Evolutionary conservation across 306 rosid genomes (phyloP), one percentile per base, ranked within the genome.

Genomic region (Trifolium subterraneum): DNA sequence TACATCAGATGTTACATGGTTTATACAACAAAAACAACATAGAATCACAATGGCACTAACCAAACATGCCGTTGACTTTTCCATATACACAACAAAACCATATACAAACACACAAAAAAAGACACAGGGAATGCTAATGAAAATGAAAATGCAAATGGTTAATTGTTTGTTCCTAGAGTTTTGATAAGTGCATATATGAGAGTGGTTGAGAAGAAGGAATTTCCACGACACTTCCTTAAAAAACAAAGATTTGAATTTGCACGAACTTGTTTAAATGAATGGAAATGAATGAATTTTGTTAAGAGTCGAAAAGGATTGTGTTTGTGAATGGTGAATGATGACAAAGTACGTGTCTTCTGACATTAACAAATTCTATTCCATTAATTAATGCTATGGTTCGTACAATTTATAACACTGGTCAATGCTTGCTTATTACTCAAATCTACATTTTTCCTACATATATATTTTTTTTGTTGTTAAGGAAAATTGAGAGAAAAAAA

Each of bases 1-100:
- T 72, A 82, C 86, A 64, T 79, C 84, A n/a, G 86, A 86, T 76
- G 61, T 70, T 10, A 84, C 90, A 61, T 76, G 38, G 64, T 68
- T 81, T 52, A 79, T 68, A 31, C 81, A 72, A 14, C 78, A 78
- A 42, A 77, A 72, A 13, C 79, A 81, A 41, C 76, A 79, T 1
- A 85, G 61, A 33, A 86, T 79, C 64, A 81, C 69, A 68, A 79
- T 65, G 86, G 83, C 83, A 41, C 42, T 51, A 67, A 58, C 81
- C 77, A 79, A 76, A 84, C 74, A 81, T 51, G 68, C 61, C 86
- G 70, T 82, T 76, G 80, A 64, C 88, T 69, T 84, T 72, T 41
- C 77, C 87, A 86, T 79, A n/a, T 42, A 68, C 33, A 36, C 51
- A 59, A 36, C 51, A 59, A 22, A 35, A 15, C 18, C 36, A 64